These are phyloP conservation scores for Ambrosia hybrid DNA, from an alignment of 140 eudicot species.

Conservation along the genomic window DNA sequence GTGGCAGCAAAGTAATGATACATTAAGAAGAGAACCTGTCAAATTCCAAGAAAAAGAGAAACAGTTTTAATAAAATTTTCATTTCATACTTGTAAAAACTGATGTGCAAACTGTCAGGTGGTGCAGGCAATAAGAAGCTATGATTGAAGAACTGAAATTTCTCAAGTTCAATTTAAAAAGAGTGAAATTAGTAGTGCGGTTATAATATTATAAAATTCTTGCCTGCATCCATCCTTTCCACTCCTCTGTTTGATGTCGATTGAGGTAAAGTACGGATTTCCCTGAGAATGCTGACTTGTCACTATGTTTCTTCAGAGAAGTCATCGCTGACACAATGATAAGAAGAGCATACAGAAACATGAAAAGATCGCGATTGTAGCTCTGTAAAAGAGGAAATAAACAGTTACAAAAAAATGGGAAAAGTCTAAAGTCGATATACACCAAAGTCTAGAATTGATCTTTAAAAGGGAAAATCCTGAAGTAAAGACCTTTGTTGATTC, in stretches of 20 bases:
- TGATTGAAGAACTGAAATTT: not conserved
- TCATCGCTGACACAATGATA: conserved; percentile 85
- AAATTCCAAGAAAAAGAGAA: too few species aligned
- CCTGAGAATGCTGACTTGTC: conserved; percentile 63
- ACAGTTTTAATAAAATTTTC: too few species aligned
- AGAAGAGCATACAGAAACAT: conserved; percentile 76
- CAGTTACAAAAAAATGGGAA: not conserved
- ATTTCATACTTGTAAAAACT: too few species aligned
- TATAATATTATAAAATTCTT: conserved; percentile 24
- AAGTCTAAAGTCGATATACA: not conserved
- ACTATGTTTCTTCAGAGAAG: conserved; percentile 77
- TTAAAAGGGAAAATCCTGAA: conserved; percentile 8
- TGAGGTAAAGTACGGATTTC: conserved; percentile 59
- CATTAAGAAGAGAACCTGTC: too few species aligned
- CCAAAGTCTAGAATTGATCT: not conserved
- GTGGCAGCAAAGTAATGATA: too few species aligned
- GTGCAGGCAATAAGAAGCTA: not conserved
- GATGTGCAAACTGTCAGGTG: too few species aligned
- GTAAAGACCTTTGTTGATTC: conserved; percentile 76
- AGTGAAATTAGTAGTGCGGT: conserved; percentile 5
- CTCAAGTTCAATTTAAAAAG: conserved; percentile 2
- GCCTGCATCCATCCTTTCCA: conserved; percentile 99
- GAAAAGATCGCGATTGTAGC: conserved; percentile 91
- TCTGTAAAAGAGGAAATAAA: conserved; percentile 46
- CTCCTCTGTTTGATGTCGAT: conserved; percentile 98